Conservation (phyloP, 129 eudicot genomes). For the Lactuca sativa region DNA sequence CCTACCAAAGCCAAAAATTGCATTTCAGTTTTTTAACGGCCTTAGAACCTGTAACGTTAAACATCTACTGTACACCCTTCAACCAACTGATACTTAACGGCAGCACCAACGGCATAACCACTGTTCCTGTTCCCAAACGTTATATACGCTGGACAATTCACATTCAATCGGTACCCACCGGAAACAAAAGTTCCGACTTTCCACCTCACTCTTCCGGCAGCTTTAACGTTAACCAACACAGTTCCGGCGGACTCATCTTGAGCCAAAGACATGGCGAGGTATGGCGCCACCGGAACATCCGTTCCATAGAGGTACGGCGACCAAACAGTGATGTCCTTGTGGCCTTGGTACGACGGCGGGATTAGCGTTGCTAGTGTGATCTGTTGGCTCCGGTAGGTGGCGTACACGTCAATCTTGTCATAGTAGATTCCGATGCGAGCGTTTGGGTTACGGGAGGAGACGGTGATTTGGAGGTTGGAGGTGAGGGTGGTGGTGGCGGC, state of each 20-base stretch:
- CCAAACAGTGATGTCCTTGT: conserved; percentile 61
- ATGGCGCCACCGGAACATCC: conserved; percentile 67
- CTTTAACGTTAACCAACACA: conserved; percentile 46
- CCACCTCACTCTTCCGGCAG: conserved; percentile 61
- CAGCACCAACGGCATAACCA: conserved; percentile 46
- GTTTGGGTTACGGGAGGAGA: conserved; percentile 72
- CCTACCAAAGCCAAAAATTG: conserved; percentile 12
- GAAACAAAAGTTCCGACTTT: conserved; percentile 65
- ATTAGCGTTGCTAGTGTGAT: conserved; percentile 53
- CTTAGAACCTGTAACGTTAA: conserved; percentile 21
- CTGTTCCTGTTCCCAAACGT: conserved; percentile 36
- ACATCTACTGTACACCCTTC: conserved; percentile 59
- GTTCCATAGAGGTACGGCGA: conserved; percentile 66
- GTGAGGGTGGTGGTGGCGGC: conserved; percentile 49
- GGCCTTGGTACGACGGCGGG: conserved; percentile 64
- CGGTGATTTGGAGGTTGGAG: conserved; percentile 58
- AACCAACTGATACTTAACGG: conserved; percentile 55
- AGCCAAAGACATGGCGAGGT: conserved; percentile 26
- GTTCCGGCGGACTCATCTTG: conserved; percentile 58
- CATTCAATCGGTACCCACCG: conserved; percentile 46
- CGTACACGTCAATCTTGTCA: conserved; percentile 50
- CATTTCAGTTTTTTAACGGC: conserved; percentile 19
- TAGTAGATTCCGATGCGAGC: conserved; percentile 56
- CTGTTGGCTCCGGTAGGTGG: conserved; percentile 60
- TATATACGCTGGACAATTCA: conserved; percentile 71